Conservation (phyloP, 257 asterid genomes). For the Capsicum pubescens region DNA sequence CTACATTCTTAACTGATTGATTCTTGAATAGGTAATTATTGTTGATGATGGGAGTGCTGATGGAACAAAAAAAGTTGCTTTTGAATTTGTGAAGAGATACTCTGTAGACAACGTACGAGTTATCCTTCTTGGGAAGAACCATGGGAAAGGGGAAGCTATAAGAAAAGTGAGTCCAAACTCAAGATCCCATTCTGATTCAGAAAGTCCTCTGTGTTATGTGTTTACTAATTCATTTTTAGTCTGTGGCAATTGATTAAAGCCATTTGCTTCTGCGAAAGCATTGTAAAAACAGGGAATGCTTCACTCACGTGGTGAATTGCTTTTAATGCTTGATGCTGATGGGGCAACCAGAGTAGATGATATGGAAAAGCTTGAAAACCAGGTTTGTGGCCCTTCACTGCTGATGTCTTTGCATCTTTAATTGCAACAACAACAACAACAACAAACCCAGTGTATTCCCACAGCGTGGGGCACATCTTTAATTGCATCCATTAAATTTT, state of each 20-base stretch:
- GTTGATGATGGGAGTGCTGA: slow-evolving; percentile 97
- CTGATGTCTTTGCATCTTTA: background rate
- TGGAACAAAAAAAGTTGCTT: slow-evolving; percentile 83
- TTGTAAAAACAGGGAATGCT: slow-evolving; percentile 94
- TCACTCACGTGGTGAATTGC: slow-evolving; percentile 97
- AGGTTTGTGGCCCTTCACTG: slow-evolving; percentile 61
- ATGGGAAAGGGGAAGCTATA: slow-evolving; percentile 99
- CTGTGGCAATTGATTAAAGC: slow-evolving; percentile 50
- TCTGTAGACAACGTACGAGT: slow-evolving; percentile 83
- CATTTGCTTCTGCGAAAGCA: slow-evolving; percentile 82
- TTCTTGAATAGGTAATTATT: slow-evolving; percentile 72
- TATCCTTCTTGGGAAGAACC: slow-evolving; percentile 89
- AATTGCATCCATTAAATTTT: too few relatives aligned
- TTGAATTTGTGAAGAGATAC: slow-evolving; percentile 83
- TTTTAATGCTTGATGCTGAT: slow-evolving; percentile 99
- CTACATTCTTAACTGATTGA: slow-evolving; percentile 26
- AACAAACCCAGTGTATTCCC: too few relatives aligned
- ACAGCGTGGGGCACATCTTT: too few relatives aligned
- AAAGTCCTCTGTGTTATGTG: slow-evolving; percentile 7
- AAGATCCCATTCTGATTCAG: slow-evolving; percentile 28
- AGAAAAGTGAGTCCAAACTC: slow-evolving; percentile 81
- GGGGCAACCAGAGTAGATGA: slow-evolving; percentile 92
- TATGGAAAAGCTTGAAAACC: slow-evolving; percentile 94
- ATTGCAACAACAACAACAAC: too few relatives aligned
- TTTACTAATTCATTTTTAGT: background rate